Base-by-base conservation (phyloP, 2,329 filamentous ascomycete genomes). In the Colletotrichum sp. region DNA sequence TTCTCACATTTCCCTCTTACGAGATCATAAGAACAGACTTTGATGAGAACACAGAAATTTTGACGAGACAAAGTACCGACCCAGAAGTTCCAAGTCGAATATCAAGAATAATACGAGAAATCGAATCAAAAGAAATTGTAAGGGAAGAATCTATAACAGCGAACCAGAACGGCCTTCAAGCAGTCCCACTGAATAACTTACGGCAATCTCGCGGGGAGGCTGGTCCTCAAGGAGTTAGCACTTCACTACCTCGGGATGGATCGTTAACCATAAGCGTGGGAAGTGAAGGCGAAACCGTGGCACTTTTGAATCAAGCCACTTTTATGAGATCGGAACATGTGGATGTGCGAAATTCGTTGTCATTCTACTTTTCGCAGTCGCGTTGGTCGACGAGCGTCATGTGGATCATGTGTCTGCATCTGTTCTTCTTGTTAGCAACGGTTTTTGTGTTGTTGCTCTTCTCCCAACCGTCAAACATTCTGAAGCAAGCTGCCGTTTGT, bases 191-290 rank as follows among this genome's bases (percentile, higher is more conserved):
- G 13, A 28, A 30, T 16, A 8, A 59, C 3, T 15, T 18, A 0
- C 2, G 1, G 24, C 22, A 26, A 10, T 30, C 24, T 28, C 15
- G 1, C 0, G 16, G 36, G 8, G 16, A 0, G 1, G 6, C 1
- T 0, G 8, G 18, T 32, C 16, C 26, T 30, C 15, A 5, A 10
- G 1, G 2, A 39, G 36, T 18, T 26, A 5, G 6, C 1, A 16
- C 1, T 5, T 3, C 2, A 30, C 6, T 16, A 16, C 34, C 34
- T 36, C 13, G 6, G 13, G 3, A 59, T 9, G 13, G 28, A 26
- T 15, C 12, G 8, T 26, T 30, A 5, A 59, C 8, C 12, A 59
- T 36, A 16, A 39, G 28, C 22, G 1, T 16, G 15, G 36, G 36
- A 0, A 60, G 55, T 28, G 24, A 28, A 26, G 26, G 24, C 26